phyloP scores from a whole-genome alignment of 495 filamentous ascomycete genomes.

The Darksidea phi region DNA sequence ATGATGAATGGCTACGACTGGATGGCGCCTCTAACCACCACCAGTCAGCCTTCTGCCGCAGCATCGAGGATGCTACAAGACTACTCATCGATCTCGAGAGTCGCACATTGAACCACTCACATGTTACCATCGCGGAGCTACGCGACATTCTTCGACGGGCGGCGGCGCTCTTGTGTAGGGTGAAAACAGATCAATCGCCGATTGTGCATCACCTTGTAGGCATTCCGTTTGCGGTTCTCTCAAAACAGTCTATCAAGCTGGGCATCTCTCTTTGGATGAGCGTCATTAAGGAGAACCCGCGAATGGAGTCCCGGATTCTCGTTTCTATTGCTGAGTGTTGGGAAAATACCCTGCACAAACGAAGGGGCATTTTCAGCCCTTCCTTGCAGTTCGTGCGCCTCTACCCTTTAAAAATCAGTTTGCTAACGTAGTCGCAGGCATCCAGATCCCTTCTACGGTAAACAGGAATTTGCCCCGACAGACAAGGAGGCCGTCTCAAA shows the following conservation, averaged over 20 bases:
- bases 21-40: slow-evolving; percentile 39
- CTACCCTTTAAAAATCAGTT: slow-evolving; percentile 14
- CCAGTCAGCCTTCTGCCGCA: slow-evolving; percentile 41
- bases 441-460: slow-evolving; percentile 82
- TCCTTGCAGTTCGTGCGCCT: slow-evolving; percentile 56
- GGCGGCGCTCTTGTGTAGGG: slow-evolving; percentile 78
- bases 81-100: slow-evolving; percentile 65
- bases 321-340: slow-evolving; percentile 81
- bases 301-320: slow-evolving; percentile 77
- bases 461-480: slow-evolving; percentile 88
- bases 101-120: slow-evolving; percentile 61
- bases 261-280: slow-evolving; percentile 95
- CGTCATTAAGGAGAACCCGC: slow-evolving; percentile 93
- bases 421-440: slow-evolving; percentile 52
- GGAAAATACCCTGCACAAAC: slow-evolving; percentile 74
- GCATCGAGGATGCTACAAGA: slow-evolving; percentile 52
- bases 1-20: slow-evolving; percentile 60
- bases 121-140: slow-evolving; percentile 70
- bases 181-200: slow-evolving; percentile 65
- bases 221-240: slow-evolving; percentile 89
- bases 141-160: slow-evolving; percentile 78
- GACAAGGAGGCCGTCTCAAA: slow-evolving; percentile 72
- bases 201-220: slow-evolving; percentile 82
- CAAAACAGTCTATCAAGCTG: slow-evolving; percentile 90
- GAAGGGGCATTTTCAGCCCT: slow-evolving; percentile 76